Evolutionary conservation across 2,329 filamentous ascomycete genomes (phyloP).

Genomic region (Fusarium armeniacum): DNA sequence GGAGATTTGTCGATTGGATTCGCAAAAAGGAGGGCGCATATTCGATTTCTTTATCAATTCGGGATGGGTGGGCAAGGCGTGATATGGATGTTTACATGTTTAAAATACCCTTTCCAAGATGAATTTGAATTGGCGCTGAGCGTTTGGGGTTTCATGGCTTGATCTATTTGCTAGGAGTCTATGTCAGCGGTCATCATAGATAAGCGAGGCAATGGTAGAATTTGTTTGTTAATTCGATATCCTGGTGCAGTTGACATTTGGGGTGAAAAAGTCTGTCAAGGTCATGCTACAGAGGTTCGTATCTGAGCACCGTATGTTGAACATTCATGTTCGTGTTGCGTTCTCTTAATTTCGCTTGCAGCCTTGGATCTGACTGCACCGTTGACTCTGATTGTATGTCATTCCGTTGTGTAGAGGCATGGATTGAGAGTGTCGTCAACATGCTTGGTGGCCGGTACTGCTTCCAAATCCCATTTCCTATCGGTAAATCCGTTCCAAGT

Average conservation of each 20-base stretch:
- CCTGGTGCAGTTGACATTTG: not conserved
- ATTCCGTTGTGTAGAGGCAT: no score
- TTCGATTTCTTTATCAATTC: constrained; percentile 96
- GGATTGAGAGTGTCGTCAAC: no score
- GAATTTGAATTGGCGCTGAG: constrained; percentile 32
- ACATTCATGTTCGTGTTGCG: not conserved
- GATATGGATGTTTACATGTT: constrained; percentile 41
- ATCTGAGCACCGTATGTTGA: not conserved
- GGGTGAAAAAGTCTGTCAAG: not conserved
- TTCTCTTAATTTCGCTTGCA: no score
- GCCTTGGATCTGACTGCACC: no score
- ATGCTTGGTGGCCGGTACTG: no score
- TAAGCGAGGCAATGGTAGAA: constrained; percentile 15
- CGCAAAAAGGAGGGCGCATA: constrained; percentile 85
- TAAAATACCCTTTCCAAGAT: constrained; percentile 47
- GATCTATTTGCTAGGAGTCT: constrained; percentile 12
- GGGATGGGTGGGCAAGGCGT: constrained; percentile 92
- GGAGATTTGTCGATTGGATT: constrained; percentile 86
- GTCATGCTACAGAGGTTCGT: not conserved
- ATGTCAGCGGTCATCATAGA: constrained; percentile 16
- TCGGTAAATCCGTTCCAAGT: not conserved
- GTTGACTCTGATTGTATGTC: no score
- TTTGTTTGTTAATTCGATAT: not conserved
- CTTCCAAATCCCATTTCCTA: not conserved
- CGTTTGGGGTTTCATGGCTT: constrained; percentile 28